Base-by-base conservation (phyloP, 768 basidiomycete genomes). In the Pulveroboletus sp. region DNA sequence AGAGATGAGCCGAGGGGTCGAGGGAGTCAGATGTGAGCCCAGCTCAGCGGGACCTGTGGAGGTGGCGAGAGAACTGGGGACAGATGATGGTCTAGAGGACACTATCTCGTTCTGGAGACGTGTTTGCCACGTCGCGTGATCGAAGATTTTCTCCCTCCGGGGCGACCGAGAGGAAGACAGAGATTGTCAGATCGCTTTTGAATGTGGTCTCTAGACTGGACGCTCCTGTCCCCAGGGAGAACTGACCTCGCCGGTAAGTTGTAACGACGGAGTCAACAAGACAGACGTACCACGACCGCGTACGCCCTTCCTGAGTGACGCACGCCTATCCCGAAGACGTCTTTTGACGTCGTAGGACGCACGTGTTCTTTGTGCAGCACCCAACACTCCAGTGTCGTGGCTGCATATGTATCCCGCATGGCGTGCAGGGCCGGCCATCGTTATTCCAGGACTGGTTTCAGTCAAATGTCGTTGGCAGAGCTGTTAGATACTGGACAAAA, bases 81-180 rank as follows among this genome's bases (percentile, higher is more conserved):
- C n/a, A n/a, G n/a, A n/a, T n/a, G n/a, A 10, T 30, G 24, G 8
- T 1, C 14, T 17, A 6, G 20, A 17, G 35, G n/a, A n/a, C n/a
- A n/a, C n/a, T n/a, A 61, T 19, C 16, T 51, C 45, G 10, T 5
- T 45, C 1, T 43, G 52, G 39, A 61, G 56, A 30, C 52, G 59
- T 13, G 27, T 35, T 30, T 45, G 42, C 59, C 59, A 61, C 1
- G 23, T 16, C 19, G 37, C 42, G 20, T 61, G 35, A 41, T 22
- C 50, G 59, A 17, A 61, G 59, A 17, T 34, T 12, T 8, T 61
- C 53, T 6, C 59, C 59, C 19, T 22, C 34, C 35, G 48, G 27
- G 16, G 49, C 35, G 37, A 55, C 30, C 24, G 42, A 35, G 35
- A 52, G 6, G 31, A 61, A 45, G 0, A 50, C 1, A 5, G 31